These are phyloP conservation scores for Lavandula angustifolia DNA, from an alignment of 257 asterid genomes.

Conservation along the genomic window DNA sequence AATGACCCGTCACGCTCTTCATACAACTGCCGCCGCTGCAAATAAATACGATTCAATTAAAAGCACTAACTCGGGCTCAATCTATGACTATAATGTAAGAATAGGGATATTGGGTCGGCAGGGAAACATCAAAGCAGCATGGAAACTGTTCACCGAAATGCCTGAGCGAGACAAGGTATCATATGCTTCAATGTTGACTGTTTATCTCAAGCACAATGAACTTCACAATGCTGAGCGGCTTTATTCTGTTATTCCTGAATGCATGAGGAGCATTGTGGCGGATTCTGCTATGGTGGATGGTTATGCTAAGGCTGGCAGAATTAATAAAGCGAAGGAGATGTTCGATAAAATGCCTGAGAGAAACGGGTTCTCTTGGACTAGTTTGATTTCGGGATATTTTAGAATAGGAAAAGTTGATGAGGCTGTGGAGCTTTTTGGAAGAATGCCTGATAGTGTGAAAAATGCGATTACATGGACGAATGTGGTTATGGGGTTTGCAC, in stretches of 20 bases:
- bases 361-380: conserved; percentile 61
- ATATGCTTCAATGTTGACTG: conserved; percentile 52
- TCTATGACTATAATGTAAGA: conserved; percentile 37
- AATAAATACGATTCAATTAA: conserved; percentile 1
- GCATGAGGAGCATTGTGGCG: conserved; percentile 53
- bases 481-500: conserved; percentile 47
- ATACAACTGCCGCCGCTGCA: conserved; percentile 28
- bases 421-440: conserved; percentile 44
- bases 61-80: not conserved
- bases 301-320: conserved; percentile 53
- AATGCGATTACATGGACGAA: conserved; percentile 59
- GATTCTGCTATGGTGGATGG: conserved; percentile 70
- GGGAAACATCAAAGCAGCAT: conserved; percentile 46
- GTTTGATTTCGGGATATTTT: conserved; percentile 64
- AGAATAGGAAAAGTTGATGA: conserved; percentile 44
- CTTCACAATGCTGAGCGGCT: conserved; percentile 48
- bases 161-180: conserved; percentile 52
- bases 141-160: conserved; percentile 49
- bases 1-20: conserved; percentile 7
- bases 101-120: conserved; percentile 44
- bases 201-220: conserved; percentile 52
- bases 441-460: conserved; percentile 54
- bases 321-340: conserved; percentile 43
- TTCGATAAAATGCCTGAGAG: conserved; percentile 55
- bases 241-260: conserved; percentile 44